Conservation (phyloP, 345 rosid species). For the Rhizophora mangle region DNA sequence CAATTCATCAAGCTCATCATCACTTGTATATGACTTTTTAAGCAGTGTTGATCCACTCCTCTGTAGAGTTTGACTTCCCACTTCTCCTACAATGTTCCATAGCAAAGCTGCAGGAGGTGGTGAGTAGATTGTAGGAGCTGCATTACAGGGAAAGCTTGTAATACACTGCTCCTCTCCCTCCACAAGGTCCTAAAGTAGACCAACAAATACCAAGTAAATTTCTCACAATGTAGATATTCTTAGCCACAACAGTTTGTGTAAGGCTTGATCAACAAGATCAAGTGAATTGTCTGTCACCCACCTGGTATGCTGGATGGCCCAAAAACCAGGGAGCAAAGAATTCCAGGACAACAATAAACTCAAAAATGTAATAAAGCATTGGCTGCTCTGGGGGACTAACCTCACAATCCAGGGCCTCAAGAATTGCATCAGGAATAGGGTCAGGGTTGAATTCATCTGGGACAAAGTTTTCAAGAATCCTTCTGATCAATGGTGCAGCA, state of each 20-base stretch:
- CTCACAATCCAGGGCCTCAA: conserved; percentile 65
- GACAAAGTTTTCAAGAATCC: conserved; percentile 68
- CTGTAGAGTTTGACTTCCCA: conserved; percentile 39
- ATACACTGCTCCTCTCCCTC: conserved; percentile 46
- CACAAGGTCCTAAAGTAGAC: conserved; percentile 36
- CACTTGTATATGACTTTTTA: conserved; percentile 71
- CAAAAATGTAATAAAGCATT: not conserved
- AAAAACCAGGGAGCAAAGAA: not conserved
- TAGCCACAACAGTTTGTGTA: not conserved
- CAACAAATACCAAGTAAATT: not conserved
- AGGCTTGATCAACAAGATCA: not conserved
- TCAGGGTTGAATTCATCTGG: conserved; percentile 87
- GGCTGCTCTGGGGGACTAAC: conserved; percentile 33
- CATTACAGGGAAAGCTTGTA: conserved; percentile 55
- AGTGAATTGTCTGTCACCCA: not conserved
- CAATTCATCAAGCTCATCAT: conserved; percentile 83
- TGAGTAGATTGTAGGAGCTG: conserved; percentile 50
- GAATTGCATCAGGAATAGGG: conserved; percentile 59
- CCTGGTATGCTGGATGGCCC: too few species aligned
- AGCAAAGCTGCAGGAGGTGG: conserved; percentile 62
- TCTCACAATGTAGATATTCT: not conserved
- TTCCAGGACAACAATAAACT: not conserved
- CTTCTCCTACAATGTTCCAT: conserved; percentile 48
- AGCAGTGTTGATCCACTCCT: conserved; percentile 55
- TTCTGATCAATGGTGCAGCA: conserved; percentile 52